phyloP scores from a whole-genome alignment of 2,329 filamentous ascomycete genomes.

The Dothiorella sarmentorum region DNA sequence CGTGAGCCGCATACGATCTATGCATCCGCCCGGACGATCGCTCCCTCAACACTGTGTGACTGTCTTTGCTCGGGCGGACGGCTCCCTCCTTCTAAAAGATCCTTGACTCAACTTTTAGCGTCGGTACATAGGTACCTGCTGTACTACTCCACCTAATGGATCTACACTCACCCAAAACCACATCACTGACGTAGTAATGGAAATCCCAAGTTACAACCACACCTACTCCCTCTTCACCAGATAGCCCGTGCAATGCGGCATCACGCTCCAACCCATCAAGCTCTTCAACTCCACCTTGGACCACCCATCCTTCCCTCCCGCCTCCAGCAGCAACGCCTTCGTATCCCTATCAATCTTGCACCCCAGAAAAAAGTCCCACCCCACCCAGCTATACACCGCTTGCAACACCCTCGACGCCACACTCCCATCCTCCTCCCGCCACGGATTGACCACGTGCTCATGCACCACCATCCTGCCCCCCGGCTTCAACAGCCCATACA shows the following conservation, averaged over 20 bases:
- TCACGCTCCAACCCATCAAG: slow-evolving; percentile 27
- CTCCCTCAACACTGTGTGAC: background rate
- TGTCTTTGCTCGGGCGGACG: background rate
- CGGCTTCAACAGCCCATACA: slow-evolving; percentile 52
- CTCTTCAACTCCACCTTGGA: slow-evolving; percentile 46
- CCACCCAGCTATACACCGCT: slow-evolving; percentile 42
- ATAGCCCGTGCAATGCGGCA: slow-evolving; percentile 38
- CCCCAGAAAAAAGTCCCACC: slow-evolving; percentile 53
- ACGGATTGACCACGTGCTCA: slow-evolving; percentile 55
- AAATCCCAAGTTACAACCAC: no score
- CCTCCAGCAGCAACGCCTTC: slow-evolving; percentile 40
- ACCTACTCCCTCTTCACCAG: slow-evolving; percentile 30
- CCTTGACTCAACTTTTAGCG: background rate
- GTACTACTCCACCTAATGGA: background rate
- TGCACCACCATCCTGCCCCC: slow-evolving; percentile 54
- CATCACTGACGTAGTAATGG: background rate
- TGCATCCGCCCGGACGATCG: background rate
- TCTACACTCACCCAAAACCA: background rate
- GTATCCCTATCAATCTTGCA: slow-evolving; percentile 53
- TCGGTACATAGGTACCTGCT: background rate
- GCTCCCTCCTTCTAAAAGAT: background rate
- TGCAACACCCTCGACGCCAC: slow-evolving; percentile 46
- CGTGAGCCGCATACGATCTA: background rate
- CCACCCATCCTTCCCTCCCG: slow-evolving; percentile 44
- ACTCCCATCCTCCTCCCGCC: slow-evolving; percentile 40